Evolutionary conservation across 225 moss, liverwort and hornwort species (phyloP).

Genomic region (Thuidium tamariscinum): DNA sequence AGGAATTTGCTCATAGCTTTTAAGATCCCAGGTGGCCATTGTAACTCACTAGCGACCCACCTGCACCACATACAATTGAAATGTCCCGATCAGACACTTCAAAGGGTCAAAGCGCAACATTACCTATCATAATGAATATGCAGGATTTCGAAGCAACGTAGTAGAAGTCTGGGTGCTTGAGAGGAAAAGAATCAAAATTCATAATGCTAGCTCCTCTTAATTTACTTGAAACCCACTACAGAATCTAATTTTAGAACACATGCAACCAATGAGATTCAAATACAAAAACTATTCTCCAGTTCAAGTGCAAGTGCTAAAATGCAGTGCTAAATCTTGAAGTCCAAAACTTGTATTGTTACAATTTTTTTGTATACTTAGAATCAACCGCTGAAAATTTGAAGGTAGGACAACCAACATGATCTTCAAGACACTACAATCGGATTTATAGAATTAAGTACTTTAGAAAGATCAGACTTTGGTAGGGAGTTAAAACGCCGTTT

Average conservation of each 20-base stretch:
- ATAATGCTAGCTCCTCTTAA: not conserved
- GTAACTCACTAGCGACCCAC: constrained; percentile 64
- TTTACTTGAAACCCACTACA: not conserved
- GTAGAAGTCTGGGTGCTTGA: not conserved
- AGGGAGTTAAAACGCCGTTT: not conserved
- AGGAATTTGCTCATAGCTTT: constrained; percentile 68
- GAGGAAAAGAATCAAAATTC: not conserved
- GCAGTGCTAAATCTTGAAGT: not conserved
- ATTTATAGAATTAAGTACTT: not conserved
- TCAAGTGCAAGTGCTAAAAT: not conserved
- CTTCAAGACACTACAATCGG: not conserved
- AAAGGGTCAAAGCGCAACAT: not conserved
- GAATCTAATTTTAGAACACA: not conserved
- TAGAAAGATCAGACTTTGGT: not conserved
- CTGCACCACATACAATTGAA: constrained; percentile 18
- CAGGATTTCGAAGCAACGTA: not conserved
- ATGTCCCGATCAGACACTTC: not conserved
- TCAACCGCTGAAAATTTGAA: not conserved
- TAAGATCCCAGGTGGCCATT: constrained; percentile 67
- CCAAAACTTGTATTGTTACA: not conserved
- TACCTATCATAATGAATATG: not conserved
- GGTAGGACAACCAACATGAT: not conserved
- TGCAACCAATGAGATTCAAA: not conserved
- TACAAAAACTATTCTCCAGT: not conserved
- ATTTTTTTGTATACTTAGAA: not conserved